Evolutionary conservation across 768 basidiomycete genomes (phyloP).

Genomic region (Lyophyllum atratum): DNA sequence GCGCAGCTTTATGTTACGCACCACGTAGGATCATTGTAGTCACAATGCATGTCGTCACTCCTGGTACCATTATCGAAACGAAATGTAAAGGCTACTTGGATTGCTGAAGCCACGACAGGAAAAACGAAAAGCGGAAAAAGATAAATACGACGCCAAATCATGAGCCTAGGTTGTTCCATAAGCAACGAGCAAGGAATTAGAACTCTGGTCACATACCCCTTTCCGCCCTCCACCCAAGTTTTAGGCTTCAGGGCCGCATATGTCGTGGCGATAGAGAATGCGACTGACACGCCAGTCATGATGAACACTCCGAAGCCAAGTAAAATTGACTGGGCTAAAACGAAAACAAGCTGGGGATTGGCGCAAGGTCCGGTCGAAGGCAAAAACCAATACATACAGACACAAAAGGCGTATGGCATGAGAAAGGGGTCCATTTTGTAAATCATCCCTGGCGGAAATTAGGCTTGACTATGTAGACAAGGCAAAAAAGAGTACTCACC

Average conservation of each 20-base stretch:
- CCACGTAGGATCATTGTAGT: slow-evolving; percentile 61
- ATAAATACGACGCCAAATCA: slow-evolving; percentile 51
- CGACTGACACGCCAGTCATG: slow-evolving; percentile 43
- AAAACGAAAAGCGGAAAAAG: slow-evolving; percentile 46
- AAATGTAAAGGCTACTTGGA: slow-evolving; percentile 45
- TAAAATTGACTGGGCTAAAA: slow-evolving; percentile 45
- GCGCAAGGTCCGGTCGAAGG: neutral
- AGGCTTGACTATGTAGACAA: slow-evolving; percentile 1
- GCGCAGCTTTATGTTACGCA: slow-evolving; percentile 26
- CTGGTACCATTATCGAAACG: slow-evolving; percentile 46
- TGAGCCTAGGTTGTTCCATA: slow-evolving; percentile 31
- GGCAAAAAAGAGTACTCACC: slow-evolving; percentile 38
- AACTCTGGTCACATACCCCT: slow-evolving; percentile 24
- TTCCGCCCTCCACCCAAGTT: slow-evolving; percentile 36
- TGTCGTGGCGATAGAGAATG: slow-evolving; percentile 47
- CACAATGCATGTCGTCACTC: slow-evolving; percentile 57
- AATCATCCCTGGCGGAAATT: slow-evolving; percentile 48
- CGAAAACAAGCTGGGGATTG: neutral
- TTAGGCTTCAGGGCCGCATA: slow-evolving; percentile 42
- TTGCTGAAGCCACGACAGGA: slow-evolving; percentile 45
- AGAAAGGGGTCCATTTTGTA: slow-evolving; percentile 61
- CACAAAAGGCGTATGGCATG: slow-evolving; percentile 63
- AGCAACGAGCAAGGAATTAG: slow-evolving; percentile 2
- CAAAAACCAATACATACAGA: slow-evolving; percentile 36
- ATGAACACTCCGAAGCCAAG: slow-evolving; percentile 45